Evolutionary conservation across 768 basidiomycete genomes (phyloP), one percentile per base, ranked within the genome.

Genomic region (Collybiopsis confluens): DNA sequence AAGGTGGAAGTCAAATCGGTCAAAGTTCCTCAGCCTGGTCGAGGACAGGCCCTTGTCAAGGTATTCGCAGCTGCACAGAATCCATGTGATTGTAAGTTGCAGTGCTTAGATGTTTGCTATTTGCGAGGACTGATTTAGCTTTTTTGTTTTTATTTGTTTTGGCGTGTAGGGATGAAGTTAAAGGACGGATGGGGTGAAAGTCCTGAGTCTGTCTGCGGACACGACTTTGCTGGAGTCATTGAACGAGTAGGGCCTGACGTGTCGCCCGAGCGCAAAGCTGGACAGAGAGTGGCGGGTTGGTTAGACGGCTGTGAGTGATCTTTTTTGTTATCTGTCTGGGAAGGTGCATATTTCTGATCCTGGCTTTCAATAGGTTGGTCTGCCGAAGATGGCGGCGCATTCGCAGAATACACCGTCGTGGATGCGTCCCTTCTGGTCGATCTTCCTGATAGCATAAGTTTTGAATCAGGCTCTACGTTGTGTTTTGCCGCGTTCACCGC

Each of bases 401-500:
- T 59, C 36, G 59, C 57, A 20, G 57, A 62, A 48, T 62, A 60
- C 46, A 56, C 54, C 47, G 54, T 62, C 36, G 59, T 59, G 24
- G 61, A 62, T 40, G 56, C 61, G 21, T 20, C 51, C 15, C 33
- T 62, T 11, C 53, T 62, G 23, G 36, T 62, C 3, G 41, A 51
- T 20, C 33, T 62, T 16, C 59, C 59, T 2, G 57, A 60, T 16
- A 11, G 30, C n/a, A 35, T 58, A 52, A 33, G 28, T 28, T 60
- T 52, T 43, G 61, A 62, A 48, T 59, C 55, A 24, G 59, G 55
- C 15, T 51, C 61, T 8, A 54, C 51, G 16, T 28, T 62, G 4
- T 56, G 54, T 15, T 47, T 60, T 10, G 58, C 59, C 16, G 57
- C 45, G 9, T 55, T 62, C 23, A 62, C 61, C 33, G 61, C 61